Base-by-base conservation (phyloP, 768 basidiomycete genomes). In the Guyanaporus albipodus region DNA sequence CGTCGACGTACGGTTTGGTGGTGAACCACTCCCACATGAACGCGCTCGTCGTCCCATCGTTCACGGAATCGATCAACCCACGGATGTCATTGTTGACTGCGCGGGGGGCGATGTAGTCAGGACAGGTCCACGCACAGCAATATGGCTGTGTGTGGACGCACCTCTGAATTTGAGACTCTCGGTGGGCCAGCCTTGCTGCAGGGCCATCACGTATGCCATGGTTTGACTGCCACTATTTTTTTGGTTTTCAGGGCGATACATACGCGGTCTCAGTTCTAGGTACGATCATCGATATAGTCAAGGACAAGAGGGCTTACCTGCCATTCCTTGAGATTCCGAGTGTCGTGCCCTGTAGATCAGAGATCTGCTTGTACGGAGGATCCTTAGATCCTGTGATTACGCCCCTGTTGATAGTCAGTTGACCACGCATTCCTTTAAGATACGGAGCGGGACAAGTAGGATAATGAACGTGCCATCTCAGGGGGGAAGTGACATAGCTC, bases 11-110 rank as follows among this genome's bases (percentile, higher is more conserved):
- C 4, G 93, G 83, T 56, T 86, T 86, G 31, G 84, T 86, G 4
- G 83, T 86, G 66, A 95, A 96, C 88, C 87, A 91, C 64, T 92
- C 91, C 90, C 91, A 91, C 84, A 94, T 87, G 69, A 94, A 94
- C 10, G 86, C 87, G 52, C 88, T 89, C 6, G 92, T 92, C 11
- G 85, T 78, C 0, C 85, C 88, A 42, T 88, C 83, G 60, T 96
- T 96, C 12, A 95, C 91, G 6, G 91, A 91, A 52, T 83, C 71
- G 49, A 94, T 80, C 24, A 97, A 73, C 9, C 88, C 84, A 14
- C 77, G 81, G 49, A 92, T 88, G 55, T 90, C 82, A 53, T 87
- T 81, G 59, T 89, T 88, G 29, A 90, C 89, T 91, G 49, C 6
- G 19, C 18, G 7, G 29, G 10, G 11, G 10, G 14, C 31, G 31